Percentiles rank a stretch among this genome's conserved stretches.
Evolutionary conservation across 345 rosid genomes (phyloP).

Genomic region (Gossypioides kirkii): DNA sequence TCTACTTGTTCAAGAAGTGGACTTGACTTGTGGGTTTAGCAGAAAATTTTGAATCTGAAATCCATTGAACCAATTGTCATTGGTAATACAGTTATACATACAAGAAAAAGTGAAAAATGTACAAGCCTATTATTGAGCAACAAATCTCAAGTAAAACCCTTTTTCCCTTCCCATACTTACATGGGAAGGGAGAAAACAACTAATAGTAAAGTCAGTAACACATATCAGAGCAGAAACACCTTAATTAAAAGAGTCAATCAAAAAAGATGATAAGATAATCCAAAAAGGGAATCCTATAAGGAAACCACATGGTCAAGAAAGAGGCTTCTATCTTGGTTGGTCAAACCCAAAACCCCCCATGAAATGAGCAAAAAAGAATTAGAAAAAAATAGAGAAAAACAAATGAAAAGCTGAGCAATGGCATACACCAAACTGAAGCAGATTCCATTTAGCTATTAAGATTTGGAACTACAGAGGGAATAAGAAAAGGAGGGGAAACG

Average conservation of each 20-base stretch:
- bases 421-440: neutral
- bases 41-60: conserved; percentile 41
- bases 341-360: neutral
- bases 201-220: neutral
- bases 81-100: neutral
- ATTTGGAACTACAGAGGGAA: neutral
- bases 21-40: conserved; percentile 35
- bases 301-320: neutral
- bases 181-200: neutral
- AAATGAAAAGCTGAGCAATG: neutral
- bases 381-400: neutral
- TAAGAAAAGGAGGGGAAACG: neutral
- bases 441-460: conserved; percentile 4
- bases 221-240: neutral
- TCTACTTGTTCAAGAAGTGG: conserved; percentile 43
- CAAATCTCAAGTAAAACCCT: neutral
- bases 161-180: neutral
- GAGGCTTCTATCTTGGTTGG: neutral
- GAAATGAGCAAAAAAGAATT: neutral
- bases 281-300: neutral
- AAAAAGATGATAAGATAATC: neutral
- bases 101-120: neutral
- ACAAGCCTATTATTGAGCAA: neutral
- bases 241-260: neutral
- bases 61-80: neutral